Base-by-base conservation (phyloP, 73 alveolate genomes). In the Tetrahymena borealis region DNA sequence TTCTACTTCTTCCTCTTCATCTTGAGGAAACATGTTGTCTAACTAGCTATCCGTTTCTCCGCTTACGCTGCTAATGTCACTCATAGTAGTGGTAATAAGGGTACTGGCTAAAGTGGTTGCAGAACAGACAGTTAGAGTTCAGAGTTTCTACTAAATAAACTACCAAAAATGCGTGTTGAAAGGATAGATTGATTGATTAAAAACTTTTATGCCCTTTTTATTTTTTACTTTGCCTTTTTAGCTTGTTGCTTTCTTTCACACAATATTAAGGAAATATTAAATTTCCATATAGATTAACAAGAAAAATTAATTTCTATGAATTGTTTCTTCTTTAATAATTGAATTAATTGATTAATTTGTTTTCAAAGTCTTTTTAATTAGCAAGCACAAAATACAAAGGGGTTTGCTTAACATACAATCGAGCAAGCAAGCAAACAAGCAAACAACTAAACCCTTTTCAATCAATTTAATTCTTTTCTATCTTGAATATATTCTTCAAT, bases 221-320 rank as follows among this genome's bases (percentile, higher is more conserved):
- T 60, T 60, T 60, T 60, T 60, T 60, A 35, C 85, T 60, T 60
- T 60, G 85, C 85, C 85, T 60, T 60, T 60, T 60, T 60, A 60
- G 85, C 85, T 60, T 60, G 85, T 60, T 60, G 85, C 28, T 60
- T 60, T 60, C 85, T 60, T 60, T 60, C 85, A 60, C 85, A 60
- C 85, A 60, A 60, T 60, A 60, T 60, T 60, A 60, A 60, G n/a
- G 85, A 60, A 60, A 60, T 60, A 60, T 60, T 60, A 60, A 60
- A 60, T 60, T 60, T 60, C 85, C 85, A 60, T 60, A 60, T 60
- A 60, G 85, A 60, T 60, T 60, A 24, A 60, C 85, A 60, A 60
- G 85, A 60, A 60, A 60, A 60, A 32, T 60, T 60, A 35, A 60
- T 60, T 24, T 60, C 28, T 60, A 32, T 60, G n/a, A 60, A n/a